Evolutionary conservation across 192 early-diverging fungal genomes (phyloP), one percentile per base, ranked within the genome.

Genomic region (Coemansia sp.): DNA sequence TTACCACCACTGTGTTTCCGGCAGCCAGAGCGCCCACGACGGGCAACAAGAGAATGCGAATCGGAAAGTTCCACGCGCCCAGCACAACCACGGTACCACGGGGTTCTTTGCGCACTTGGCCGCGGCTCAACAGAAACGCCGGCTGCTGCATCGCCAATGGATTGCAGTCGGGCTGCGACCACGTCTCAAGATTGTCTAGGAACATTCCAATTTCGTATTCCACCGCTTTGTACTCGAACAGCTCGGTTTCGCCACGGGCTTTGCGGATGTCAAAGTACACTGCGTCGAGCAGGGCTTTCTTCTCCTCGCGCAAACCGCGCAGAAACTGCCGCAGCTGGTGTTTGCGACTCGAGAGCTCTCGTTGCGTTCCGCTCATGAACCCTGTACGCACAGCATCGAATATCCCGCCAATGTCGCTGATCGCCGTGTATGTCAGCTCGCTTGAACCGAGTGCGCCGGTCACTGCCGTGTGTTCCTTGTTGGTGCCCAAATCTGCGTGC

Each of bases 21-120:
- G 91, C 96, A 10, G 94, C 94, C 63, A 98, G 84, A 8, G 94
- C 93, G 19, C 89, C 88, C 2, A 90, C 83, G 15, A 94, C 67
- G 5, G 96, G 94, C 19, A 77, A 64, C 5, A 96, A 59, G 27
- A 84, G 22, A 14, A 98, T 75, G 29, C 89, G 83, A n/a, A 88
- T 29, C 53, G 79, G 79, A 55, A 78, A 89, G 80, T 89, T 88
- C 88, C 86, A 88, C 29, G 85, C 67, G n/a, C 85, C 88, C 56
- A 94, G 84, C 55, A 92, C 72, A 54, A 90, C 70, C 14, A 88
- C 88, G 8, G 89, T 82, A 58, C 94, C 94, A 57, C 89, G 74
- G 4, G 96, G 94, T 17, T 92, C 90, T 52, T 82, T 86, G 41
- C 89, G 87, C 47, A 89, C 72, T 35, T 83, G 71, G 32, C 70